Conservation (phyloP, 2,329 filamentous ascomycete genomes). For the Eutypella sp. region DNA sequence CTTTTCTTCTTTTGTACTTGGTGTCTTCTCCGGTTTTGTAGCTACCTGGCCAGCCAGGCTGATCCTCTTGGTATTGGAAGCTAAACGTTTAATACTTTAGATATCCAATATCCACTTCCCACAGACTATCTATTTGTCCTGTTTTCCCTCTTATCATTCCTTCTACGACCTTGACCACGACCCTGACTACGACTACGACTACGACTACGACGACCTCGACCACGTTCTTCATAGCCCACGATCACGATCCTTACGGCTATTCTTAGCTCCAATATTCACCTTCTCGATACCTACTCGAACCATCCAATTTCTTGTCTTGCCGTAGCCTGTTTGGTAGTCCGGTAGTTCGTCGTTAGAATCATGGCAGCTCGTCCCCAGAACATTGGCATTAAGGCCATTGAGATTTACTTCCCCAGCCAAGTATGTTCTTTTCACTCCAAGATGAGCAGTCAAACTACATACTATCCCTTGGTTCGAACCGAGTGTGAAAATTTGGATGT, state of each 20-base stretch:
- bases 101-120: neutral
- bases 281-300: neutral
- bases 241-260: too few species aligned
- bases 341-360: constrained; percentile 13
- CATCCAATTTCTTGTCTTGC: constrained; percentile 1
- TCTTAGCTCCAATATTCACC: neutral
- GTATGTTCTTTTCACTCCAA: constrained; percentile 42
- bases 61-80: too few species aligned
- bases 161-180: neutral
- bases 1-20: too few species aligned
- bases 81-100: too few species aligned
- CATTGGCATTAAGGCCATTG: constrained; percentile 89
- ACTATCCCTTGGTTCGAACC: constrained; percentile 7
- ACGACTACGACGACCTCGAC: neutral
- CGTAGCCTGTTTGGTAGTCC: constrained; percentile 1
- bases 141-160: neutral
- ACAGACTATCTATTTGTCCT: neutral
- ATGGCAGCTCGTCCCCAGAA: constrained; percentile 79
- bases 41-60: too few species aligned
- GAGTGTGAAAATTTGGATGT: neutral
- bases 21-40: too few species aligned
- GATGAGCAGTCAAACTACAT: constrained; percentile 9
- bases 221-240: too few species aligned
- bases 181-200: neutral
- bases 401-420: constrained; percentile 83